Conservation (phyloP, 192 early-diverging fungal genomes). For the Kickxella alabastrina region DNA sequence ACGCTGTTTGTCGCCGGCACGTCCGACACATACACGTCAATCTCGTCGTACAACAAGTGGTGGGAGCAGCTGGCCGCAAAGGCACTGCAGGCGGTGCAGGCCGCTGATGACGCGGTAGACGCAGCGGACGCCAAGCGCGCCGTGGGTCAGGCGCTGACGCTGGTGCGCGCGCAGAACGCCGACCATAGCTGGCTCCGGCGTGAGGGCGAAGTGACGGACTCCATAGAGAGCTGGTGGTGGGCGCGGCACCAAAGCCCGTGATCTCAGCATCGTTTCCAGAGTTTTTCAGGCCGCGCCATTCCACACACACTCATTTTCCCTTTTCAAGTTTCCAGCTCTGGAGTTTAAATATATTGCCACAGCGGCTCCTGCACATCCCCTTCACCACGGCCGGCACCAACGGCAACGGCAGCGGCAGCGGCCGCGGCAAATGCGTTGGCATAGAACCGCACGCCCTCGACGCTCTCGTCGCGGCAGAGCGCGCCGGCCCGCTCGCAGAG, state of each 20-base stretch:
- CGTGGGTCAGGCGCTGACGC: conserved; percentile 21
- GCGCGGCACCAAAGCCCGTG: not conserved
- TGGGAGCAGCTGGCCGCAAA: conserved; percentile 27
- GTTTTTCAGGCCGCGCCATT: too few species aligned
- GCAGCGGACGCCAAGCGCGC: conserved; percentile 13
- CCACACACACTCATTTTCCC: too few species aligned
- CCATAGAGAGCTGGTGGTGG: conserved; percentile 33
- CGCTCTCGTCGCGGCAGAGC: conserved; percentile 84
- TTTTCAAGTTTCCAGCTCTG: too few species aligned
- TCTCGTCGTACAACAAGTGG: conserved; percentile 30
- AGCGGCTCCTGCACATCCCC: too few species aligned
- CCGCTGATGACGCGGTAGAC: not conserved
- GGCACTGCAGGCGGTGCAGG: conserved; percentile 13
- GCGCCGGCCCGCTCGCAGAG: conserved; percentile 74
- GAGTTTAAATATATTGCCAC: too few species aligned
- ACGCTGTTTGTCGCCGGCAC: conserved; percentile 39
- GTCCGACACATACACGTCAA: conserved; percentile 37
- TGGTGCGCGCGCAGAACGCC: conserved; percentile 25
- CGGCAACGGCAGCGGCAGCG: too few species aligned
- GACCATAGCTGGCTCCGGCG: conserved; percentile 51
- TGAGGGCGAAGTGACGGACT: conserved; percentile 43
- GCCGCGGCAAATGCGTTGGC: conserved; percentile 73
- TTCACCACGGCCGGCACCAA: too few species aligned
- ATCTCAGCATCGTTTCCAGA: too few species aligned
- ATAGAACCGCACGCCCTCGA: conserved; percentile 81